Evolutionary conservation across 129 eudicot genomes (phyloP), one percentile per base, ranked within the genome.

Genomic region (Solidago caesia): DNA sequence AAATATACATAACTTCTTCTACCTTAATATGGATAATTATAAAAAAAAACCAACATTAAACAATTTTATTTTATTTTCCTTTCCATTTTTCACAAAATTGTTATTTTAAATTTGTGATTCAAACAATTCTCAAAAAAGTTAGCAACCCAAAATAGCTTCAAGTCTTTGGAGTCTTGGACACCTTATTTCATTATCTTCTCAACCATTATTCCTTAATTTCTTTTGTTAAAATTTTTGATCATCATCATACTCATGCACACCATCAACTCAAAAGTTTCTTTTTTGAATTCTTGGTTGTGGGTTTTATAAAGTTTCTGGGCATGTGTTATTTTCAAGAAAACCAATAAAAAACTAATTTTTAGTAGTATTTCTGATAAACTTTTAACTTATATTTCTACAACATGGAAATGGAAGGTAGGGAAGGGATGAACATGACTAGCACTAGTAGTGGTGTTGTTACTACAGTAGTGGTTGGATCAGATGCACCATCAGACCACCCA

Each of bases 401-500:
- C n/a, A n/a, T n/a, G n/a, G 64, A 83, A 61, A 81, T 83, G 88
- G 85, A 81, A 68, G 83, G 76, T 60, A 81, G 76, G 83, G 92
- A 82, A 78, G 83, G 75, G 66, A 83, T 67, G 63, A 76, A 76
- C 70, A 21, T 21, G 21, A 21, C 21, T 21, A 21, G 21, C 21
- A 21, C 21, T 21, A 85, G 69, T 64, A 64, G 10, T 64, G 75
- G 87, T 84, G 92, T 92, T 72, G 92, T 93, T 47, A 88, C 97
- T 21, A 21, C 21, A 21, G 21, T 21, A 48, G 97, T 90, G 81
- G 92, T 86, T 78, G 88, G 87, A 83, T 90, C 98, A 80, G 98
- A 90, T 90, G 96, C 96, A 75, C 92, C 98, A n/a, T 88, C 98
- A 13, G 90, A 84, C 43, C 85, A 84, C 65, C 92, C 87, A 1